Conservation (phyloP, 2,329 filamentous ascomycete genomes). For the Emergomyces pasteurianus region DNA sequence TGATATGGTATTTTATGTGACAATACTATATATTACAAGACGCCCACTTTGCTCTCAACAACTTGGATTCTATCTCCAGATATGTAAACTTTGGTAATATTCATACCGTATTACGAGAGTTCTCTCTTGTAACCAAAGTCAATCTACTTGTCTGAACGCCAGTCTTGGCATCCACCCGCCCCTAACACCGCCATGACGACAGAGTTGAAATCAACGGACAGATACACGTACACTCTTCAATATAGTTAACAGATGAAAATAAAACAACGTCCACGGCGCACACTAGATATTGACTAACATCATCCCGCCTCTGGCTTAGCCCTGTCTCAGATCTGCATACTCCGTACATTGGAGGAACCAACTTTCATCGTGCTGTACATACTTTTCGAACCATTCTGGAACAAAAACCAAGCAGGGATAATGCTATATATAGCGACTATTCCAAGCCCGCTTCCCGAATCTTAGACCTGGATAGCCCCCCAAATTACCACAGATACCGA, state of each 20-base stretch:
- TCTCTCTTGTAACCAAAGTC: neutral
- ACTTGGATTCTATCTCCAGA: too few relatives aligned
- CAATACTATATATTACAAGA: neutral
- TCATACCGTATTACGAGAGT: neutral
- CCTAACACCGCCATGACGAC: neutral
- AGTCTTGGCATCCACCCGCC: neutral
- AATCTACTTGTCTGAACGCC: neutral
- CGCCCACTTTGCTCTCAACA: neutral
- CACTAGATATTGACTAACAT: neutral
- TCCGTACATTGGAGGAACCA: neutral
- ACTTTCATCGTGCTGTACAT: too few relatives aligned
- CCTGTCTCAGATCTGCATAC: neutral
- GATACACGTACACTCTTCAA: neutral
- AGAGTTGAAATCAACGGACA: neutral
- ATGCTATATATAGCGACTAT: neutral
- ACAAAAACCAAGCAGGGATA: neutral
- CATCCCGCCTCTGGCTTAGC: neutral
- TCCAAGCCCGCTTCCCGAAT: neutral
- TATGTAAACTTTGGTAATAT: neutral
- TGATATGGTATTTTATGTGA: neutral
- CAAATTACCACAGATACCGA: neutral
- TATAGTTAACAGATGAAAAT: neutral
- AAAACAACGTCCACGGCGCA: neutral
- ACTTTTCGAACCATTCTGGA: neutral
- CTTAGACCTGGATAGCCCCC: neutral